Base-by-base conservation (phyloP, 768 basidiomycete species). In the Podaxis sp. region DNA sequence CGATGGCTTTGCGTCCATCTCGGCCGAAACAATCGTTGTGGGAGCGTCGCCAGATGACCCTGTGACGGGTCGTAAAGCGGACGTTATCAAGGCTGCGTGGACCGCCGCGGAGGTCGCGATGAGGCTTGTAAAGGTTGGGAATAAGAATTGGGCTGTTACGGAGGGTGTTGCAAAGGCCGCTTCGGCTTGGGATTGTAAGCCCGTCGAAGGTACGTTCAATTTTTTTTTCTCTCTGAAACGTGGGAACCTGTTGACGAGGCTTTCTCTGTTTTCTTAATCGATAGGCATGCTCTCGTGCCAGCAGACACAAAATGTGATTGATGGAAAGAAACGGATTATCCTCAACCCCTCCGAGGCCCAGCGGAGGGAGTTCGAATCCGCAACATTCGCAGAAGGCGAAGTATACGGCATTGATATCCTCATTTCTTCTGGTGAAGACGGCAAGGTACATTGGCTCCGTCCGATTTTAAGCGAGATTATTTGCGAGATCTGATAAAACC, bases 271-370 rank as follows among this genome's bases (percentile, higher is more conserved):
- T 61, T 62, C 41, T 43, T 33, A 46, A 9, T 61, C 46, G 55
- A 19, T 63, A 94, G 93, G 95, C 61, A 96, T 95, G 94, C 85
- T 97, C 36, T 94, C 93, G 59, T 96, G 94, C 81, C 90, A 96
- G 74, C 94, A 96, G 74, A 83, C 87, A n/a, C 91, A 94, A 71
- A 93, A 95, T 69, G 87, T 94, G 64, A 94, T 96, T 67, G 95
- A 97, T 74, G 95, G 95, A 59, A 96, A 96, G 82, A 98, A 97
- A 80, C 85, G 94, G 29, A 87, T 98, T 72, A 93, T 98, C 66
- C 76, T 95, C 64, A 96, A 96, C 78, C 95, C 95, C 27, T 86
- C 83, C 41, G 90, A 95, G 64, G 76, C 80, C 50, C 94, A 96
- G 75, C 93, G 85, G 75, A 82, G 87, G 67, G 95, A 96, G 65